phyloP scores from a whole-genome alignment of 2,329 filamentous ascomycete species.

The Zasmidium angulare region DNA sequence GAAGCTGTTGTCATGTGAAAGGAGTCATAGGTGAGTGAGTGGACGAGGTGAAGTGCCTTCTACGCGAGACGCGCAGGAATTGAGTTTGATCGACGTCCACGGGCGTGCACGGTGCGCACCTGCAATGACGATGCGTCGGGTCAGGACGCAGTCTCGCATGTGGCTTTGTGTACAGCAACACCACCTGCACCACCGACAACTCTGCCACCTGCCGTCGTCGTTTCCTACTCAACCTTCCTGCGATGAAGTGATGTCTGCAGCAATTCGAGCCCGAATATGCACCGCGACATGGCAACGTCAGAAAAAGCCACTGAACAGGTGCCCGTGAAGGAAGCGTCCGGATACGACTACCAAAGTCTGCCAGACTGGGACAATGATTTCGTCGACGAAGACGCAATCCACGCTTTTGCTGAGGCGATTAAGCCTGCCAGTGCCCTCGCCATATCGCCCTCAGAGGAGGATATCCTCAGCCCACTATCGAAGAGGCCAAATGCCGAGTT shows the following conservation, averaged over 20 bases:
- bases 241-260: neutral
- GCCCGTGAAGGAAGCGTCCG: conserved; percentile 42
- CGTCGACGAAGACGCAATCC: conserved; percentile 68
- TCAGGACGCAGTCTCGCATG: neutral
- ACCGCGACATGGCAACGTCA: conserved; percentile 42
- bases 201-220: neutral
- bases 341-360: conserved; percentile 67
- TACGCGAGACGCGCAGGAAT: neutral
- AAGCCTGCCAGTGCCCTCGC: conserved; percentile 68
- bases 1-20: neutral
- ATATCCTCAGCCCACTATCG: conserved; percentile 43
- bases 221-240: neutral
- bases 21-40: neutral
- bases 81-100: neutral
- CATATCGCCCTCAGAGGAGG: conserved; percentile 59
- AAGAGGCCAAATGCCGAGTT: conserved; percentile 52
- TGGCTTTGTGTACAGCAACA: too few species aligned
- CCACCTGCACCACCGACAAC: neutral
- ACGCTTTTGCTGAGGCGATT: conserved; percentile 77
- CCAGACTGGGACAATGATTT: conserved; percentile 84
- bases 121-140: neutral
- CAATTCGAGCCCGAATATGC: neutral
- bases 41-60: neutral
- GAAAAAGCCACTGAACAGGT: conserved; percentile 51
- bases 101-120: neutral